Percentiles rank a stretch among this genome's conserved stretches.
phyloP scores from a whole-genome alignment of 805 yeast genomes.

The Yarrowia sp. region DNA sequence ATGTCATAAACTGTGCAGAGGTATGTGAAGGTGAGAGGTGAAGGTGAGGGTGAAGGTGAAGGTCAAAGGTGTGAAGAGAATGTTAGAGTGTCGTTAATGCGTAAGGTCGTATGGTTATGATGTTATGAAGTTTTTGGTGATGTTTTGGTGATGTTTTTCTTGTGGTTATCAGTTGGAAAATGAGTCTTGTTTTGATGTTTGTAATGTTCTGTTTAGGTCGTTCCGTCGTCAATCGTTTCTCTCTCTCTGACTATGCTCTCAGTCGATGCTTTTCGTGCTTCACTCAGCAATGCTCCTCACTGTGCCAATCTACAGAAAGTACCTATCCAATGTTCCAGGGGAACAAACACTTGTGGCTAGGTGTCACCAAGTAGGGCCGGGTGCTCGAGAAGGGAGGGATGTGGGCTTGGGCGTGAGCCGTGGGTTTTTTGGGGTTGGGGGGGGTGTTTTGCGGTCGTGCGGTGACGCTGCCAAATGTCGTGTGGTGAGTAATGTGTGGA shows the following conservation, averaged over 20 bases:
- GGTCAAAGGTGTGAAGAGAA: too few relatives aligned
- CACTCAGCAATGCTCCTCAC: neutral
- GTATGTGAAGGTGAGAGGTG: neutral
- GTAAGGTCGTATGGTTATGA: too few relatives aligned
- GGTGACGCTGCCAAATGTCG: too few relatives aligned
- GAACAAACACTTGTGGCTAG: neutral
- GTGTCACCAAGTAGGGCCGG: neutral
- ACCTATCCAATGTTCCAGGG: conserved; percentile 6
- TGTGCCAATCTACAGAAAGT: conserved; percentile 1
- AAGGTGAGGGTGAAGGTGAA: neutral
- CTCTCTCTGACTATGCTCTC: conserved; percentile 9
- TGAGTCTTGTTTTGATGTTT: too few relatives aligned
- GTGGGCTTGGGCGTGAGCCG: conserved; percentile 15
- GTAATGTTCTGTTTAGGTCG: too few relatives aligned
- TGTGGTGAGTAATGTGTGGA: neutral
- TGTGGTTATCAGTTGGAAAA: too few relatives aligned
- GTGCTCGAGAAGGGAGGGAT: conserved; percentile 7
- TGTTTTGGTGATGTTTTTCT: too few relatives aligned
- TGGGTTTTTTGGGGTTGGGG: neutral
- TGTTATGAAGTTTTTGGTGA: too few relatives aligned
- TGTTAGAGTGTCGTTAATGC: too few relatives aligned
- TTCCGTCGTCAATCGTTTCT: conserved; percentile 6
- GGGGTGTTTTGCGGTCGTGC: neutral
- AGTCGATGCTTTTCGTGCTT: conserved; percentile 7
- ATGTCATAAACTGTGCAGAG: neutral